These are phyloP conservation scores for Apiotrichum siamense DNA, from an alignment of 1,284 basidiomycete species.

Conservation along the genomic window DNA sequence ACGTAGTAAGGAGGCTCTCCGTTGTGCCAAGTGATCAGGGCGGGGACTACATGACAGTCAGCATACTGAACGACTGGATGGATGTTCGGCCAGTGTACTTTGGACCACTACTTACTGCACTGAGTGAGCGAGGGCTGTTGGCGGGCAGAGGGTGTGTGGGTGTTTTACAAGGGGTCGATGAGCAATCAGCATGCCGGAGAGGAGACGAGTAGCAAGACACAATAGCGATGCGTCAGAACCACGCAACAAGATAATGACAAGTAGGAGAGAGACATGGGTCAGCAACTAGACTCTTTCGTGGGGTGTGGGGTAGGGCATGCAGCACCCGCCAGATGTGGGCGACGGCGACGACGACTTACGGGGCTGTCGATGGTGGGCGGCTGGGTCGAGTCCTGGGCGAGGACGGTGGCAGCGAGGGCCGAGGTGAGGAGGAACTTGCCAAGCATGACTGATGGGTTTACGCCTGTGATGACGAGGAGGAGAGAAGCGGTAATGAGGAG, in stretches of 20 bases:
- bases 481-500: neutral
- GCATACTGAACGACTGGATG: no score
- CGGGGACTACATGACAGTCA: no score
- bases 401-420: constrained; percentile 15
- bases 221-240: no score
- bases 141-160: neutral
- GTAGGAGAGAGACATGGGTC: no score
- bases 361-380: constrained; percentile 9
- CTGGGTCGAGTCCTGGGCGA: constrained; percentile 10
- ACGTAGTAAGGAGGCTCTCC: constrained; percentile 62
- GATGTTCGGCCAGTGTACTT: no score
- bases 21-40: constrained; percentile 54
- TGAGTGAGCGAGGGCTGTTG: constrained; percentile 5
- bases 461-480: neutral
- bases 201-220: neutral
- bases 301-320: neutral
- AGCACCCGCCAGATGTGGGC: neutral
- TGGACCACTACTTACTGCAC: no score
- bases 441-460: neutral
- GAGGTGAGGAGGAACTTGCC: constrained; percentile 3
- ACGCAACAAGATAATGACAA: no score
- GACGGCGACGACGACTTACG: neutral
- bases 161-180: neutral
- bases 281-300: no score
- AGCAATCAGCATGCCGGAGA: neutral